Conservation (phyloP, 2,329 filamentous ascomycete genomes). For the Alternaria infectoria region DNA sequence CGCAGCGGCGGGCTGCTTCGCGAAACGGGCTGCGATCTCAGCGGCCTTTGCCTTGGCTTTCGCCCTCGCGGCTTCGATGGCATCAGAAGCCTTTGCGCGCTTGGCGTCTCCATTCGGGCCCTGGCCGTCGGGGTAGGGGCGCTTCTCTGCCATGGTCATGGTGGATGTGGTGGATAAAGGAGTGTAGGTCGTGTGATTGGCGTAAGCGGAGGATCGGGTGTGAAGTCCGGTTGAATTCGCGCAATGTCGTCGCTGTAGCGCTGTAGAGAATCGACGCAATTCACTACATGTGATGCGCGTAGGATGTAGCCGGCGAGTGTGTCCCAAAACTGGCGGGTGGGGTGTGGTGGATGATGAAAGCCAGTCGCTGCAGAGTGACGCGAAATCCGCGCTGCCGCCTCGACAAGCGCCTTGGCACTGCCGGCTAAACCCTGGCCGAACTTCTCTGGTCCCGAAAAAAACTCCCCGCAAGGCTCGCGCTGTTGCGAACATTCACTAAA, state of each 20-base stretch:
- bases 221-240: conserved; percentile 2
- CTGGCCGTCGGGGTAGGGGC: conserved; percentile 47
- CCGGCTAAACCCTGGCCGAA: conserved; percentile 35
- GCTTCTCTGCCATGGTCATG: conserved; percentile 52
- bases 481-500: conserved; percentile 12
- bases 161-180: conserved; percentile 1
- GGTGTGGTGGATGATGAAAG: conserved; percentile 4
- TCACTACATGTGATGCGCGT: neutral
- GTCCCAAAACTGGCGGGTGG: neutral
- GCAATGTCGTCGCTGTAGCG: neutral
- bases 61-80: conserved; percentile 41
- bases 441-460: conserved; percentile 39
- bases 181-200: neutral
- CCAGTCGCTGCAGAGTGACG: conserved; percentile 21
- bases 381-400: conserved; percentile 13
- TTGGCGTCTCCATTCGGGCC: conserved; percentile 40
- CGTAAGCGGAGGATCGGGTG: conserved; percentile 5
- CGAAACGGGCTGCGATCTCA: conserved; percentile 43
- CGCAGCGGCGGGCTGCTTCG: conserved; percentile 26
- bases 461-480: conserved; percentile 31
- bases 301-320: neutral
- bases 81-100: conserved; percentile 48
- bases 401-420: conserved; percentile 21
- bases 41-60: conserved; percentile 44
- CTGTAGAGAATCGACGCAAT: neutral